Conservation (phyloP, 257 asterid species). For the Avicennia marina region DNA sequence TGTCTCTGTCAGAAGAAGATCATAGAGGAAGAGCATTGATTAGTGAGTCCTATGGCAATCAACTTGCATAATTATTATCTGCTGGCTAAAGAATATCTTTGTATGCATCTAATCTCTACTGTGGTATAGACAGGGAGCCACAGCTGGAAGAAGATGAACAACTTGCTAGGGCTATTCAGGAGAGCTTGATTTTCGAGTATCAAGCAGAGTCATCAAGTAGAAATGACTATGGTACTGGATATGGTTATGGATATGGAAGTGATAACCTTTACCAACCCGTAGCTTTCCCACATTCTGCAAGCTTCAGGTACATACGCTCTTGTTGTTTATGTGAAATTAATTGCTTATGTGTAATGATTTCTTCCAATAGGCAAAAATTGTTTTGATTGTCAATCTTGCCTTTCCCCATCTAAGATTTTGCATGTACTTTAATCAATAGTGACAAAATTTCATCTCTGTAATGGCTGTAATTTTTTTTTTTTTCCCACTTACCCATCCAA, state of each 20-base stretch:
- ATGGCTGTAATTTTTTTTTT: no score
- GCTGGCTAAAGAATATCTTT: conserved; percentile 9
- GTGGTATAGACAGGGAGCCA: conserved; percentile 43
- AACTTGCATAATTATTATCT: not conserved
- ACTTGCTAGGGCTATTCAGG: conserved; percentile 76
- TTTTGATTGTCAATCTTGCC: no score
- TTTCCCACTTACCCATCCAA: no score
- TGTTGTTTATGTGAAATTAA: not conserved
- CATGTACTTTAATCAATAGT: no score
- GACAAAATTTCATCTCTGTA: no score
- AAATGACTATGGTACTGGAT: conserved; percentile 24
- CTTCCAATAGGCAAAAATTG: not conserved
- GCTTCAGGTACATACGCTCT: conserved; percentile 31
- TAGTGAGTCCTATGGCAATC: conserved; percentile 36
- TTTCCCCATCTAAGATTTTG: no score
- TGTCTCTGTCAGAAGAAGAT: conserved; percentile 74
- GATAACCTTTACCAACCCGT: conserved; percentile 39
- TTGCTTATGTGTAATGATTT: not conserved
- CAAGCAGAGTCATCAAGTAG: conserved; percentile 43
- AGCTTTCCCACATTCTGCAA: conserved; percentile 31
- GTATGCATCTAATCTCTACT: conserved; percentile 13
- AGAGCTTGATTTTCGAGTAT: conserved; percentile 57
- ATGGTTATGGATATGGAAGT: conserved; percentile 31
- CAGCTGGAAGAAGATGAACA: conserved; percentile 69
- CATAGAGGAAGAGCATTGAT: conserved; percentile 42